phyloP scores from a whole-genome alignment of 1,284 basidiomycete genomes.

The Uromyces viciae-fabae region DNA sequence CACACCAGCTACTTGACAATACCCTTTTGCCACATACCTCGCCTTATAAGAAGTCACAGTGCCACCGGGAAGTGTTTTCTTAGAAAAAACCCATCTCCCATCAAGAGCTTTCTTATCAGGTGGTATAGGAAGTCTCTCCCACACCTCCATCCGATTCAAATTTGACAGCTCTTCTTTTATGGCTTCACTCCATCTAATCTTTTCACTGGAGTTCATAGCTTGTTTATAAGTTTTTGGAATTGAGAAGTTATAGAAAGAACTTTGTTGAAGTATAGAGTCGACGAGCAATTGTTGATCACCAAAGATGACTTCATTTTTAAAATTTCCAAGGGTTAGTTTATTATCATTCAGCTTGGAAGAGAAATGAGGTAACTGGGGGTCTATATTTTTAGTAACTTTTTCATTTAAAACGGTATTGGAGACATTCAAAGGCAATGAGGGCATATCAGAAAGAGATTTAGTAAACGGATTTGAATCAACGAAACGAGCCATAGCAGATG shows the following conservation, averaged over 20 bases:
- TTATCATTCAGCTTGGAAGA: too few species aligned
- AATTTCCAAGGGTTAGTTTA: background rate
- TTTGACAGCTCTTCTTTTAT: background rate
- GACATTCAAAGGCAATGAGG: too few species aligned
- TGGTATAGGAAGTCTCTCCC: background rate
- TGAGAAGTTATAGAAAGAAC: background rate
- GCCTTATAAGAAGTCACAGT: background rate
- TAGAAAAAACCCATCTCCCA: conserved; percentile 34
- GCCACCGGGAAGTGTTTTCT: background rate
- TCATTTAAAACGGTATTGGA: too few species aligned
- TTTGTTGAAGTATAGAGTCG: background rate
- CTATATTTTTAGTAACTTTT: too few species aligned
- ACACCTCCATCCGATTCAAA: conserved; percentile 16
- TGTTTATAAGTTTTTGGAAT: background rate
- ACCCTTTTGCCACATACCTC: conserved; percentile 9
- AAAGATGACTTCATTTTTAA: background rate
- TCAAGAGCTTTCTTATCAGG: background rate
- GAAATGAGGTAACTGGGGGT: too few species aligned
- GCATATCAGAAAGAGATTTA: too few species aligned
- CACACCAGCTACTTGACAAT: background rate
- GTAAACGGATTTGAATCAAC: too few species aligned
- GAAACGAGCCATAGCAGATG: background rate
- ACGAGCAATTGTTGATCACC: background rate
- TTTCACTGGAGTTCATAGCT: background rate
- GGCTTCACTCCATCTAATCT: background rate